Conservation (phyloP, 305 asterid genomes). For the Nicotiana rustica region DNA sequence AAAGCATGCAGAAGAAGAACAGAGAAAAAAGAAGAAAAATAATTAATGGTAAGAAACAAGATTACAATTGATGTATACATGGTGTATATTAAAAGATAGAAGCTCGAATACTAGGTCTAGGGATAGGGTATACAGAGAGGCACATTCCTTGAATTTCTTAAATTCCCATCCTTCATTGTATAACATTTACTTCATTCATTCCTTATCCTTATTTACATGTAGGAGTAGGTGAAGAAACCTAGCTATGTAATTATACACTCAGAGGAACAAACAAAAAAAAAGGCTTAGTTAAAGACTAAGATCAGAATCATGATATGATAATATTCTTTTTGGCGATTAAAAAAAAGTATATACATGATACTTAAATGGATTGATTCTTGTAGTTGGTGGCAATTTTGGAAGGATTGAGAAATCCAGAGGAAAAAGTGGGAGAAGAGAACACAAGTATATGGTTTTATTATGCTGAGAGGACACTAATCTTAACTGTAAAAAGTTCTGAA, state of each 20-base stretch:
- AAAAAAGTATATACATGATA: slow-evolving; percentile 54
- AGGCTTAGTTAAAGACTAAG: slow-evolving; percentile 47
- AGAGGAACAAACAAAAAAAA: slow-evolving; percentile 52
- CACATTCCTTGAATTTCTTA: slow-evolving; percentile 22
- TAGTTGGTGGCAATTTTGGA: slow-evolving; percentile 94
- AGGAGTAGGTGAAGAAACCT: slow-evolving; percentile 38
- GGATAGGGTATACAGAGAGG: not conserved
- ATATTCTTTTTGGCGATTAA: slow-evolving; percentile 65
- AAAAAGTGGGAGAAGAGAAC: slow-evolving; percentile 59
- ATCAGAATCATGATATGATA: slow-evolving; percentile 56
- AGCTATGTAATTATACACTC: slow-evolving; percentile 15
- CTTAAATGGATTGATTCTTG: slow-evolving; percentile 69
- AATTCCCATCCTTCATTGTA: slow-evolving; percentile 40
- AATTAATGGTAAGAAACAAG: too few relatives aligned
- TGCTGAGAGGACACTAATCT: slow-evolving; percentile 34
- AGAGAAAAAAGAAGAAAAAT: too few relatives aligned
- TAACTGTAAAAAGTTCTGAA: slow-evolving; percentile 32
- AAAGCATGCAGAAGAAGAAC: not conserved
- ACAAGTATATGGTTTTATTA: slow-evolving; percentile 65
- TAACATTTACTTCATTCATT: slow-evolving; percentile 26
- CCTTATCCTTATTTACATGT: slow-evolving; percentile 35
- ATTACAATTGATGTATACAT: not conserved
- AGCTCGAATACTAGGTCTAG: not conserved
- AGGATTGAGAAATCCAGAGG: slow-evolving; percentile 64
- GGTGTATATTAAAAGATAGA: not conserved